phyloP scores from a whole-genome alignment of 768 basidiomycete species.

The Russula abietina region DNA sequence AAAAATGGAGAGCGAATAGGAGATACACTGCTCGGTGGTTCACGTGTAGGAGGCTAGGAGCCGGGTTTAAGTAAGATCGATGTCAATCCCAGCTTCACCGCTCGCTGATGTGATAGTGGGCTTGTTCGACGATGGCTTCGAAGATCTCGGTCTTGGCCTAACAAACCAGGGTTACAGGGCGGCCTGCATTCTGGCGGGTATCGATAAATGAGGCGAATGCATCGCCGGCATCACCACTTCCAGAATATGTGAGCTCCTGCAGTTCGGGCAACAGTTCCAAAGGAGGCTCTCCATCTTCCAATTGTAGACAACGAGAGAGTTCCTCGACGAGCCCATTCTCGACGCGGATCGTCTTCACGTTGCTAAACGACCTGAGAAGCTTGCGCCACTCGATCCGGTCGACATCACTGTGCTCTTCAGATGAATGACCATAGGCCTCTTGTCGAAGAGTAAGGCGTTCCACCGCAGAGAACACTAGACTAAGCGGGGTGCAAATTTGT shows the following conservation, averaged over 20 bases:
- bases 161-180: no score
- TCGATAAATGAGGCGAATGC: constrained; percentile 1
- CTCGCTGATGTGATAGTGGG: background rate
- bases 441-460: background rate
- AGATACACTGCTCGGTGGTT: no score
- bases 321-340: background rate
- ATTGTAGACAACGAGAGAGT: background rate
- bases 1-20: no score
- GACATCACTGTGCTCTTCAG: background rate
- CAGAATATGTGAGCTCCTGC: background rate
- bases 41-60: no score
- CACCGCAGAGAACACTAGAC: background rate
- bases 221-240: background rate
- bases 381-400: background rate
- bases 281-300: background rate
- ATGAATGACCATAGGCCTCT: background rate
- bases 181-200: constrained; percentile 20
- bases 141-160: no score
- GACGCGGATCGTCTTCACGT: background rate
- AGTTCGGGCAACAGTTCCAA: background rate
- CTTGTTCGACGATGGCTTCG: no score
- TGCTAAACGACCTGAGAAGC: background rate
- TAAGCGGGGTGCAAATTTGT: background rate
- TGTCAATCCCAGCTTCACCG: no score
- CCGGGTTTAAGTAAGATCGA: no score